phyloP scores from a whole-genome alignment of 1,139 yeast species.

The Taphrina communis region DNA sequence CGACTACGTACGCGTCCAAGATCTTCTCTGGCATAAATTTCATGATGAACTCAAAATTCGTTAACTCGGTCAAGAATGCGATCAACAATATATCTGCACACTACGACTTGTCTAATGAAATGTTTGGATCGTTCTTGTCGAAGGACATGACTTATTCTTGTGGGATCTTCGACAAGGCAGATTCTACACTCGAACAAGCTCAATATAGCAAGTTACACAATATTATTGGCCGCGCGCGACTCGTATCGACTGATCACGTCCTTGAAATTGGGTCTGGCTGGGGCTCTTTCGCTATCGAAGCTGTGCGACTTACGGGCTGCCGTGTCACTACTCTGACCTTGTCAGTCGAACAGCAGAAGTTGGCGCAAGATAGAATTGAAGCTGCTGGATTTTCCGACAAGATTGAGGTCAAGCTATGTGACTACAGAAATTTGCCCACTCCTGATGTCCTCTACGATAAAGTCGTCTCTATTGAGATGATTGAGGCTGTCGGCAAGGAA shows the following conservation, averaged over 20 bases:
- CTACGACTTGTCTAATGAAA: slow-evolving; percentile 36
- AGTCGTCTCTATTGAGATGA: slow-evolving; percentile 40
- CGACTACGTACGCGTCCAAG: slow-evolving; percentile 39
- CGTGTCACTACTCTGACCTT: slow-evolving; percentile 38
- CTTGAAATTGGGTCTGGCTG: slow-evolving; percentile 40
- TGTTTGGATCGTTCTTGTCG: slow-evolving; percentile 39
- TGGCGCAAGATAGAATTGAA: slow-evolving; percentile 34
- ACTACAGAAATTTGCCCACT: slow-evolving; percentile 34
- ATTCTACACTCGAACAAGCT: slow-evolving; percentile 35
- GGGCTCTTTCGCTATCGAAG: slow-evolving; percentile 41
- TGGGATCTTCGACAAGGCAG: slow-evolving; percentile 29
- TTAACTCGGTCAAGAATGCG: slow-evolving; percentile 40
- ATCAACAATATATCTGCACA: slow-evolving; percentile 41
- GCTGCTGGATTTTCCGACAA: slow-evolving; percentile 27
- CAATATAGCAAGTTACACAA: slow-evolving; percentile 34
- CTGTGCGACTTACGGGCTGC: slow-evolving; percentile 32
- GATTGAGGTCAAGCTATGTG: slow-evolving; percentile 36
- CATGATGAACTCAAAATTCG: slow-evolving; percentile 37
- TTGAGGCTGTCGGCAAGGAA: slow-evolving; percentile 39
- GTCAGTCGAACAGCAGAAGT: slow-evolving; percentile 34
- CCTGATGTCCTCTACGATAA: slow-evolving; percentile 34
- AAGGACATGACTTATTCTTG: slow-evolving; percentile 40
- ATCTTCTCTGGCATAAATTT: slow-evolving; percentile 40
- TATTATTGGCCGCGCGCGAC: slow-evolving; percentile 31
- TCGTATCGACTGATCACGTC: slow-evolving; percentile 36